Base-by-base conservation (phyloP, 495 filamentous ascomycete species). In the Podospora tetraspora region DNA sequence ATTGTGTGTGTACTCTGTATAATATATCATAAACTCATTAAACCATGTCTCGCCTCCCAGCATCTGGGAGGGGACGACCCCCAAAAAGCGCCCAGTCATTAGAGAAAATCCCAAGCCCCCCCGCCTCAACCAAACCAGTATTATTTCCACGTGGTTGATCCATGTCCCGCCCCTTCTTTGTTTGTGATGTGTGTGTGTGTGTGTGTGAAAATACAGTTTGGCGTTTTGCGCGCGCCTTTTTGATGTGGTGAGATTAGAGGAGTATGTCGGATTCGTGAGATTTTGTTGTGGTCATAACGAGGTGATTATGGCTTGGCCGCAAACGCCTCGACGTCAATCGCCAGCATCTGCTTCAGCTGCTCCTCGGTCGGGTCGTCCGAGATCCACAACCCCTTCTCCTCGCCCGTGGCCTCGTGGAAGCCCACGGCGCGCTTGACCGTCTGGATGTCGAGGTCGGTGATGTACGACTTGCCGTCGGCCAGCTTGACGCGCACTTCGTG, bases 361-460 rank as follows among this genome's bases (percentile, higher is more conserved):
- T 83, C 81, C 64, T 83, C 79, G 19, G 78, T 84, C 11, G 82
- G 82, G 70, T 84, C 82, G 66, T 84, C 82, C 21, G 80, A 82
- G 67, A 90, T 72, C 91, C 91, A 95, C 2, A 89, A 84, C 0
- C 93, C 93, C 69, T 92, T 94, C 81, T 97, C 92, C 72, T 93
- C 91, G 8, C 90, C 88, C 4, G 87, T 93, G 10, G 92, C 88
- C 71, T 82, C 81, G 68, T 86, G 88, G 69, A 98, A 87, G 58
- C 90, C 95, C 73, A 94, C 86, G 19, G 92, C 93, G 34, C 94
- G 87, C 79, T 89, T 91, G 80, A 98, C 76, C 3, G 94, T 96
- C 83, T 94, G 88, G 57, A 97, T 86, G 74, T 99, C 96, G 60
- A 99, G 85, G 73, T 99, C 96, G 12, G 95, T 97, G 61, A 97